phyloP scores from a whole-genome alignment of 2,329 filamentous ascomycete genomes.

The Penicillium sp. region DNA sequence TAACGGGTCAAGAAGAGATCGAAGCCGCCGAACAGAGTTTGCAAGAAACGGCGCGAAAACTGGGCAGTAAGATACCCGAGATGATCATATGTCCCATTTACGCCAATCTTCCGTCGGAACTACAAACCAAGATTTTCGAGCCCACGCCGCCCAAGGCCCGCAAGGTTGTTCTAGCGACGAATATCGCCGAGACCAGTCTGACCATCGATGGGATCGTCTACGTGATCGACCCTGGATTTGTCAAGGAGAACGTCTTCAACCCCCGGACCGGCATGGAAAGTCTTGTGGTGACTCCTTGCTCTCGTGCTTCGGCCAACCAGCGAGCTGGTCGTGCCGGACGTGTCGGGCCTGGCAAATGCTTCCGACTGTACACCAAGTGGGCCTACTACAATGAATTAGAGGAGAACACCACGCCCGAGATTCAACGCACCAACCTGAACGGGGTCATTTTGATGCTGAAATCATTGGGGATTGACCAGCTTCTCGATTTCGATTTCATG shows the following conservation, averaged over 20 bases:
- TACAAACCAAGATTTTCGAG: conserved; percentile 91
- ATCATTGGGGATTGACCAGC: conserved; percentile 82
- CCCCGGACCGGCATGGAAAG: conserved; percentile 88
- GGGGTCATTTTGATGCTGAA: conserved; percentile 80
- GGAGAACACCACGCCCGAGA: conserved; percentile 85
- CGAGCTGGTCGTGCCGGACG: conserved; percentile 87
- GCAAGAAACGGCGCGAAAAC: conserved; percentile 76
- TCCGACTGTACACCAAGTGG: conserved; percentile 87
- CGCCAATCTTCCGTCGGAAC: conserved; percentile 80
- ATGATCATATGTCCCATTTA: conserved; percentile 92
- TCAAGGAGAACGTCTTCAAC: conserved; percentile 93
- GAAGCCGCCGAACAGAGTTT: conserved; percentile 79
- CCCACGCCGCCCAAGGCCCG: conserved; percentile 77
- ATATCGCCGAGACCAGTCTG: conserved; percentile 92
- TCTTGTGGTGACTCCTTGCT: conserved; percentile 83
- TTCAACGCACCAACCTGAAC: conserved; percentile 83
- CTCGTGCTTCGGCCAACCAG: conserved; percentile 86
- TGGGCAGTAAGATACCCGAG: conserved; percentile 77
- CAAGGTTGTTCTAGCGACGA: conserved; percentile 91
- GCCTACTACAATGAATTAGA: conserved; percentile 93
- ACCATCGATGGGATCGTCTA: conserved; percentile 96
- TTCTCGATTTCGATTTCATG: conserved; percentile 94
- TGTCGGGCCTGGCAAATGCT: conserved; percentile 87
- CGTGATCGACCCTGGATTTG: conserved; percentile 90
- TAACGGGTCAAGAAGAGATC: conserved; percentile 95